Conservation (phyloP, 2,329 filamentous ascomycete genomes). For the Phoma herbarum region DNA sequence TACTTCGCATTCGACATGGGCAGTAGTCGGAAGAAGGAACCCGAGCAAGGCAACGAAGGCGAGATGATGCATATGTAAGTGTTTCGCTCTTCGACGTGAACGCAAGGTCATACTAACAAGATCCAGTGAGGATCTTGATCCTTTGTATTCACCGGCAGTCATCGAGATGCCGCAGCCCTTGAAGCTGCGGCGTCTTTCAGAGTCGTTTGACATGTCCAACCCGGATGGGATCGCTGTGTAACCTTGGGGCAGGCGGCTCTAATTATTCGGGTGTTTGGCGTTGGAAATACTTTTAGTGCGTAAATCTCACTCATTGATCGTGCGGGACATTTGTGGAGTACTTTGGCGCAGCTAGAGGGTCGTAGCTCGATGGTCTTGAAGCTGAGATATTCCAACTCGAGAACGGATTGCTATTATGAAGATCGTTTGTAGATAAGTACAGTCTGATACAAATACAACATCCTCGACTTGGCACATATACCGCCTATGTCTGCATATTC, state of each 20-base stretch:
- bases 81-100: not conserved
- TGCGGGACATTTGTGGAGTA: not conserved
- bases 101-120: constrained; percentile 15
- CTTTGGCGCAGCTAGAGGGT: not conserved
- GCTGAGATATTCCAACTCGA: no score
- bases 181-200: constrained; percentile 33
- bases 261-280: not conserved
- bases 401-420: not conserved
- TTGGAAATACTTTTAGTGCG: not conserved
- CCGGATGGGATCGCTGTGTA: constrained; percentile 15
- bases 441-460: not conserved
- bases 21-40: constrained; percentile 21
- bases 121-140: constrained; percentile 41
- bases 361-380: not conserved
- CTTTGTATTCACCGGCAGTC: constrained; percentile 35
- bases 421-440: not conserved
- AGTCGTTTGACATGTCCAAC: constrained; percentile 32
- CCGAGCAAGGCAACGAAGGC: constrained; percentile 21
- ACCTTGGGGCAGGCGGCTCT: not conserved
- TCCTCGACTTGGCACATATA: not conserved
- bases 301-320: not conserved
- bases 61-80: constrained; percentile 44
- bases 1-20: constrained; percentile 43
- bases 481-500: not conserved
- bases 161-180: constrained; percentile 34